phyloP scores from a whole-genome alignment of 1,284 basidiomycete species.

The Fomitopsis pinicola region DNA sequence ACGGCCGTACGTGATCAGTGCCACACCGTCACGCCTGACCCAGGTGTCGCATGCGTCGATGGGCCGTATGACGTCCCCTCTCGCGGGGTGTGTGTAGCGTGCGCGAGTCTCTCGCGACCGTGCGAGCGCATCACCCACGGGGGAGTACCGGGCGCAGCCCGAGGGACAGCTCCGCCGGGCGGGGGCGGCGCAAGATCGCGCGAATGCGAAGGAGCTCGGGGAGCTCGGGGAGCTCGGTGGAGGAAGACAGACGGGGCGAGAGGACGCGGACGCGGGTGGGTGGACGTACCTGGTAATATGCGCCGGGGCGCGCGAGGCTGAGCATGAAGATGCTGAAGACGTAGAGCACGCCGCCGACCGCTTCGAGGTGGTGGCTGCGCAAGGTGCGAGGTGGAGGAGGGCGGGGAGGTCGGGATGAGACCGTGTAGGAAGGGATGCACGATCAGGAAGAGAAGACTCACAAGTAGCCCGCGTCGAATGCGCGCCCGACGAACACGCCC shows the following conservation, averaged over 20 bases:
- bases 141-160: too few species aligned
- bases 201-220: not conserved
- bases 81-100: not conserved
- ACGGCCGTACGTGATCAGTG: too few species aligned
- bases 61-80: too few species aligned
- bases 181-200: not conserved
- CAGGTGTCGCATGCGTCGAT: too few species aligned
- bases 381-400: too few species aligned
- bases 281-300: constrained; percentile 31
- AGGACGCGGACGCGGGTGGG: too few species aligned
- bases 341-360: constrained; percentile 26
- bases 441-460: constrained; percentile 14
- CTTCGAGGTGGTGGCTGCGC: constrained; percentile 20
- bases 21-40: too few species aligned
- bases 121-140: not conserved
- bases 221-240: not conserved
- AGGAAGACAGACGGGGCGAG: too few species aligned
- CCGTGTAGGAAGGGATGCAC: not conserved
- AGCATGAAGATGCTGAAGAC: constrained; percentile 32
- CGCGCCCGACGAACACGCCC: constrained; percentile 27
- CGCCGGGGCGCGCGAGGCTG: constrained; percentile 24
- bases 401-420: too few species aligned
- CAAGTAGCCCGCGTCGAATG: constrained; percentile 35
- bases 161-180: too few species aligned
- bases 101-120: not conserved